Percentiles rank a stretch among this genome's conserved stretches.
phyloP scores from a whole-genome alignment of 1,284 basidiomycete species.

The Rhodotorula sp. region DNA sequence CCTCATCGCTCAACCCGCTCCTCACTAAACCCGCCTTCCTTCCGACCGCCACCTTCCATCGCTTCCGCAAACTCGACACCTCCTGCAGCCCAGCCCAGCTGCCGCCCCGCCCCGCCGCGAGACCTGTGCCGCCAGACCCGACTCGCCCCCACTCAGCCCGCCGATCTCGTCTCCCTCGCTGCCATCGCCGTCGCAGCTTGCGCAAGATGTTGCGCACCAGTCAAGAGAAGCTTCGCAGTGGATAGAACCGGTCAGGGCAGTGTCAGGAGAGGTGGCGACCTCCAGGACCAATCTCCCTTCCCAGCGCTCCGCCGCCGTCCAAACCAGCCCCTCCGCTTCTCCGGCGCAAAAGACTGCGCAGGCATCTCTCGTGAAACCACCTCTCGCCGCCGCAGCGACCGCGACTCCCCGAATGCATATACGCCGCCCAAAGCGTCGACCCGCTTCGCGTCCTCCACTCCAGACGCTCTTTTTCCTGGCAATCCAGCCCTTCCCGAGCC shows the following conservation, averaged over 20 bases:
- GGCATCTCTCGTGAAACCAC: not conserved
- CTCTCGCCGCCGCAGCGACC: too few relatives aligned
- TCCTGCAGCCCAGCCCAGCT: not conserved
- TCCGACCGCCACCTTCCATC: not conserved
- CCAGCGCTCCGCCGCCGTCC: not conserved
- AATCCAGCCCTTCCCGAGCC: too few relatives aligned
- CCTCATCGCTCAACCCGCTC: constrained; percentile 3
- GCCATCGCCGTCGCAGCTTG: accelerated
- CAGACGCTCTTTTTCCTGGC: too few relatives aligned
- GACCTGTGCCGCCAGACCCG: not conserved
- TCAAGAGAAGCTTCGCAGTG: too few relatives aligned
- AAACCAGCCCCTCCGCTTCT: not conserved
- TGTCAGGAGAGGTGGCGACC: not conserved
- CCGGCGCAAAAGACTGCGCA: too few relatives aligned
- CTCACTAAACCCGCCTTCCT: not conserved
- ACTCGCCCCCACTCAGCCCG: not conserved
- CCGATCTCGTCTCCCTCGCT: not conserved
- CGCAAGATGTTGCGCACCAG: not conserved
- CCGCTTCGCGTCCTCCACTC: not conserved
- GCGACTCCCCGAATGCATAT: too few relatives aligned
- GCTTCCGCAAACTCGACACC: not conserved
- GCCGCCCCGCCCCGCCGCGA: not conserved
- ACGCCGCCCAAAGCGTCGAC: not conserved
- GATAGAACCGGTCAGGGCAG: too few relatives aligned
- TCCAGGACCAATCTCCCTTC: not conserved